Evolutionary conservation across 345 rosid genomes (phyloP).

Genomic region (Eucalyptus rudis): DNA sequence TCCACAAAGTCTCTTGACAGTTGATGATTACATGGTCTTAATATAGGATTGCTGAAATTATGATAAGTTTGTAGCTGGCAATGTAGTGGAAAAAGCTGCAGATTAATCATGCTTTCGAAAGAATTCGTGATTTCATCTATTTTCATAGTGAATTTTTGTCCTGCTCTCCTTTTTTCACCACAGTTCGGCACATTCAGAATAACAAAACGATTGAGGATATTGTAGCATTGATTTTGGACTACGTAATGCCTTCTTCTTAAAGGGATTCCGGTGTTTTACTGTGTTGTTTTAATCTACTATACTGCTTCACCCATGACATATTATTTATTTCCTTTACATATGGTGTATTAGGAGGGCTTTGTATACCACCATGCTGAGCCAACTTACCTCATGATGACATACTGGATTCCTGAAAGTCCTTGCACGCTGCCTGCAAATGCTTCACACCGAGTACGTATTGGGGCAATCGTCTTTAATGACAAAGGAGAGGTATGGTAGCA

Average conservation of each 20-base stretch:
- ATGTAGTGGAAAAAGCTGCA: background rate
- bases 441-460: slow-evolving; percentile 58
- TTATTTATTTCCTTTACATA: background rate
- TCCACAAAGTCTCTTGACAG: background rate
- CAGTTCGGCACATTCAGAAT: background rate
- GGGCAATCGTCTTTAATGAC: slow-evolving; percentile 63
- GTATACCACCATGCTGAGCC: slow-evolving; percentile 78
- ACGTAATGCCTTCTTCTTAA: background rate
- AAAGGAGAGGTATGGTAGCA: slow-evolving; percentile 47
- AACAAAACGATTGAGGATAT: background rate
- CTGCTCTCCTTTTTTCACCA: background rate
- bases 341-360: slow-evolving; percentile 49
- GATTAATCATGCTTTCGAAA: background rate
- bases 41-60: background rate
- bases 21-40: background rate
- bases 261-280: background rate
- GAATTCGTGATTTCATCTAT: background rate
- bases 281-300: background rate
- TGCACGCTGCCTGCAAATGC: slow-evolving; percentile 73
- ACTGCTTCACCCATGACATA: background rate
- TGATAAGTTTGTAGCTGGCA: background rate
- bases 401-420: slow-evolving; percentile 60
- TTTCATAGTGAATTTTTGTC: background rate
- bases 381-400: slow-evolving; percentile 65
- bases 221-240: background rate